phyloP scores from a whole-genome alignment of 805 yeast species.

The Yamadazyma philogaea region DNA sequence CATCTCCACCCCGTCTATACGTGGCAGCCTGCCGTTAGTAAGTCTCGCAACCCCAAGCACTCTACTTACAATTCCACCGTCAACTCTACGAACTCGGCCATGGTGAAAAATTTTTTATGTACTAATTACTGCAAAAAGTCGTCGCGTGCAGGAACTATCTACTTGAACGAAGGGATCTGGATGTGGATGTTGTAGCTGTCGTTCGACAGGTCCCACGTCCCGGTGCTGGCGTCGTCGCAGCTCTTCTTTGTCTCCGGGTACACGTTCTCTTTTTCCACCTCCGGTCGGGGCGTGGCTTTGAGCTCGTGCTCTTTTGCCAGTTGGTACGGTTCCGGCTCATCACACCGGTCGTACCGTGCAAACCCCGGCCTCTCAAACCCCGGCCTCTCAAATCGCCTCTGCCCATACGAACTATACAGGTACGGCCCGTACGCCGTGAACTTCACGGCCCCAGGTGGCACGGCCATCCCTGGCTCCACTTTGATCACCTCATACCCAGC shows the following conservation, averaged over 20 bases:
- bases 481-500: constrained; percentile 15
- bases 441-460: constrained; percentile 29
- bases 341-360: not conserved
- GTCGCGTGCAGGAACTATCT: not conserved
- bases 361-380: not conserved
- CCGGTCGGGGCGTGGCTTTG: no score
- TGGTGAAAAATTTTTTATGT: not conserved
- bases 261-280: not conserved
- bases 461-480: constrained; percentile 23
- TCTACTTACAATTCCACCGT: not conserved
- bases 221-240: not conserved
- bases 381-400: no score
- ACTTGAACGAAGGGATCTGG: constrained; percentile 18
- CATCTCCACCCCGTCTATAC: constrained; percentile 13
- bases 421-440: not conserved
- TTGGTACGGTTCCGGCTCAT: not conserved
- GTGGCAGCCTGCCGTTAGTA: not conserved
- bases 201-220: constrained; percentile 17
- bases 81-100: not conserved
- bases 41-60: not conserved
- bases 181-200: constrained; percentile 27
- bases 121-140: not conserved
- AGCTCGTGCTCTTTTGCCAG: not conserved
- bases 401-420: not conserved
- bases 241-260: not conserved